phyloP scores from a whole-genome alignment of 2,329 filamentous ascomycete species.

The Gyromitra esculenta region DNA sequence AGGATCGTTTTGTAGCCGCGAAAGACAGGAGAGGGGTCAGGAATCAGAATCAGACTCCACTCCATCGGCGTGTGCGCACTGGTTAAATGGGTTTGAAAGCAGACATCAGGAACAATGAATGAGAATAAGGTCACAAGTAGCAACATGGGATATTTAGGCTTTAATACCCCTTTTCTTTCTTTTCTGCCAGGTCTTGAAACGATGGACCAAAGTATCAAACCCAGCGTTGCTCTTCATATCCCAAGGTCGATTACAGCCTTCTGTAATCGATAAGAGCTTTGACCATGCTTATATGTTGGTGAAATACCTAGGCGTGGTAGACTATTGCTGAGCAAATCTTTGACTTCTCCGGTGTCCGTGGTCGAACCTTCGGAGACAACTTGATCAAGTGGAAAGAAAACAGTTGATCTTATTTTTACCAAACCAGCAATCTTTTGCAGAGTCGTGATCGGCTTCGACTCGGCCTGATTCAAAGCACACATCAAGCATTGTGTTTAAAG shows the following conservation, averaged over 20 bases:
- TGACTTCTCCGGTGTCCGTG: not conserved
- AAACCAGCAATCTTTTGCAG: not conserved
- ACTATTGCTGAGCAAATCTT: slow-evolving; percentile 5
- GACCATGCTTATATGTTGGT: slow-evolving; percentile 1
- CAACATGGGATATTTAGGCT: not conserved
- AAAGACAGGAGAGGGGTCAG: not conserved
- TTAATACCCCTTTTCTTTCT: not conserved
- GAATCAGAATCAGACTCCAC: not conserved
- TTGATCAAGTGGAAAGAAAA: slow-evolving; percentile 3
- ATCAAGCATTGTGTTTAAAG: not conserved
- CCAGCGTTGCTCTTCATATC: not conserved
- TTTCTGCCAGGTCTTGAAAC: not conserved
- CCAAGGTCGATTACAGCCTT: not conserved
- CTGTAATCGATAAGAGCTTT: not conserved
- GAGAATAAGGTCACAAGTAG: not conserved
- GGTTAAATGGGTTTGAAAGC: not conserved
- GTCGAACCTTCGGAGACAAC: not conserved
- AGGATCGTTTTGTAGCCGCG: not conserved
- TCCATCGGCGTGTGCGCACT: not conserved
- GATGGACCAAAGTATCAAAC: not conserved
- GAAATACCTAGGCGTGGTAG: not conserved
- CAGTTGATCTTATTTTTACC: not conserved
- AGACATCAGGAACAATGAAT: not conserved
- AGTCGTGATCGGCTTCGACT: not conserved
- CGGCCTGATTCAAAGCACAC: not conserved